Evolutionary conservation across 106 monocot species (phyloP).

Genomic region (Allium cepa): DNA sequence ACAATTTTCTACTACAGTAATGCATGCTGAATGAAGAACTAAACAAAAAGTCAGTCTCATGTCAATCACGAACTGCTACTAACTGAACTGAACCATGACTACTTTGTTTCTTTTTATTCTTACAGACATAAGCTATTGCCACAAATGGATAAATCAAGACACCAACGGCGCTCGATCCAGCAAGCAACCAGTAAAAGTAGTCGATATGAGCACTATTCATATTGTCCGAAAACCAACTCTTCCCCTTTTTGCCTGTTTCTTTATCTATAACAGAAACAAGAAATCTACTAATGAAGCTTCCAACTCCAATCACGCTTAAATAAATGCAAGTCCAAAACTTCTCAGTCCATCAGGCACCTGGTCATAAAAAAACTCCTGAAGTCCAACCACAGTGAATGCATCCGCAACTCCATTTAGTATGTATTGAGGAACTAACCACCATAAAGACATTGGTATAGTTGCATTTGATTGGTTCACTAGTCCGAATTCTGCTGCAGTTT

Average conservation of each 20-base stretch:
- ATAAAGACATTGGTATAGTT: constrained; percentile 16
- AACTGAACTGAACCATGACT: too few relatives aligned
- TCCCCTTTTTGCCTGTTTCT: neutral
- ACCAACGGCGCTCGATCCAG: too few relatives aligned
- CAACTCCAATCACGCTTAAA: constrained; percentile 23
- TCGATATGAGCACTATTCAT: too few relatives aligned
- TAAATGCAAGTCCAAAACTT: constrained; percentile 28
- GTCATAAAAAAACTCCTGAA: constrained; percentile 38
- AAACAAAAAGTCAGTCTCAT: too few relatives aligned
- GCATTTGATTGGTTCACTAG: constrained; percentile 16
- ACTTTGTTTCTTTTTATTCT: constrained; percentile 5
- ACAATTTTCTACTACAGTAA: too few relatives aligned
- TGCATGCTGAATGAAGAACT: too few relatives aligned
- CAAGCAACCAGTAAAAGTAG: too few relatives aligned
- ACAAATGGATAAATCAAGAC: constrained; percentile 12
- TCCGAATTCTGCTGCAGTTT: constrained; percentile 14
- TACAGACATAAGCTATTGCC: constrained; percentile 7
- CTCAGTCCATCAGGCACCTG: constrained; percentile 23
- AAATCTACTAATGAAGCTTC: constrained; percentile 27
- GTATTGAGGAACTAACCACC: constrained; percentile 30
- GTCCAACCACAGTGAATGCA: constrained; percentile 23
- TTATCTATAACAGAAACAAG: constrained; percentile 13
- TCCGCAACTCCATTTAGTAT: constrained; percentile 18
- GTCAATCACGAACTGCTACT: too few relatives aligned
- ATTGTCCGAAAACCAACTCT: too few relatives aligned